phyloP scores from a whole-genome alignment of 1,139 yeast species.

The Meyerozyma sp. region DNA sequence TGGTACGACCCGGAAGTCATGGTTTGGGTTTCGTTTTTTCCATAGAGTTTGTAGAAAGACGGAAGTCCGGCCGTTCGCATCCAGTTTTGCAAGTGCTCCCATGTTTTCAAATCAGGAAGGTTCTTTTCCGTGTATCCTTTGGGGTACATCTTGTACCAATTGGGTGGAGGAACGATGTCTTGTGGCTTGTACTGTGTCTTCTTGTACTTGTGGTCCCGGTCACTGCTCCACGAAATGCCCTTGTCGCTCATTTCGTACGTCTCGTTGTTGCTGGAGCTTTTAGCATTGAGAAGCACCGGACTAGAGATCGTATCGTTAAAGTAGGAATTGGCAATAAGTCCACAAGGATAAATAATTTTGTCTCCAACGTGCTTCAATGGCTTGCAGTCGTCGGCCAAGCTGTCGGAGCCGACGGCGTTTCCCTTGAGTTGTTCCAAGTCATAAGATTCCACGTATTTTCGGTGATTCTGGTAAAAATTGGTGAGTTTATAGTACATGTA shows the following conservation, averaged over 20 bases:
- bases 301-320: conserved; percentile 66
- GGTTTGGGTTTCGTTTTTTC: conserved; percentile 46
- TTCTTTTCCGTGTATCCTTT: conserved; percentile 65
- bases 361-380: conserved; percentile 42
- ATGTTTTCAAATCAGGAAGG: conserved; percentile 39
- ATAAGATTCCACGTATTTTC: conserved; percentile 69
- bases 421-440: conserved; percentile 66
- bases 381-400: conserved; percentile 49
- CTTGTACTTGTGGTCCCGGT: conserved; percentile 48
- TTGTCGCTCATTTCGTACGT: conserved; percentile 47
- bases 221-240: conserved; percentile 68
- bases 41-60: conserved; percentile 60
- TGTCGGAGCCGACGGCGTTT: conserved; percentile 43
- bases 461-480: conserved; percentile 72
- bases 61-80: conserved; percentile 82
- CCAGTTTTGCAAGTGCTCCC: conserved; percentile 63
- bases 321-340: conserved; percentile 69
- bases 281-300: conserved; percentile 39
- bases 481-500: conserved; percentile 66
- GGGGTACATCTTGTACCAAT: conserved; percentile 63
- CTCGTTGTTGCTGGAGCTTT: conserved; percentile 33
- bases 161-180: conserved; percentile 76
- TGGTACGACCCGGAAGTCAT: conserved; percentile 56
- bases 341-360: conserved; percentile 66
- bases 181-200: conserved; percentile 51